Evolutionary conservation across 352 stramenopile species (phyloP), one percentile per base, ranked within the genome.

Genomic region (Phytophthora pinifolia): DNA sequence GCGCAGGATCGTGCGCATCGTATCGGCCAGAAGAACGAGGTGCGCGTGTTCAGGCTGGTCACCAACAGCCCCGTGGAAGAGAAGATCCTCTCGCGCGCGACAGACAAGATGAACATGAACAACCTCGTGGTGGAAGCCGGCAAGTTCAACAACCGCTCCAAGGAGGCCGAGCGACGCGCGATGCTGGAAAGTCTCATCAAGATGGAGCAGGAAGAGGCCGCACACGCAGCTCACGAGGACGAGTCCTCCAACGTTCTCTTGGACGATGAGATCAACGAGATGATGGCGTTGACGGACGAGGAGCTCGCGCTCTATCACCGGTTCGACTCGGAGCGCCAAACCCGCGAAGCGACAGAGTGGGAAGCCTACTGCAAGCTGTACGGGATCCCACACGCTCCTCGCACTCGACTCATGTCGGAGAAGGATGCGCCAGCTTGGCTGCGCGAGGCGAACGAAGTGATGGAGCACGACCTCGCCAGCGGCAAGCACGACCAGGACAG

Each of bases 61-160:
- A 94, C 85, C 0, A 95, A 93, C 54, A 89, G 71, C 44, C 83
- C 86, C 0, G 85, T 94, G n/a, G 86, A 96, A 47, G 83, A 94
- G 52, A 92, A 94, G 51, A 96, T 96, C 38, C 49, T 96, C 2
- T 82, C 81, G 27, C 80, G 84, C 44, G 86, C 86, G 27, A 95
- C 86, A 0, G 81, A 95, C 67, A 96, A 96, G 70, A 90, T 96
- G 80, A 94, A 93, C 65, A 94, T 96, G 83, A 94, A 96, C 70
- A 94, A 94, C 45, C 73, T 94, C 36, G 85, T 96, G 12, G 85
- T 96, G 17, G 84, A 96, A 59, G 86, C 86, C 3, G 86, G 86
- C 9, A 95, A 95, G 54, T 95, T 95, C 33, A 92, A 95, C 65
- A 92, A 92, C 53, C 71, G 77, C 1, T 93, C 82, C 7, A 95